Conservation (phyloP, 1,284 basidiomycete species). For the Mycena sp. region DNA sequence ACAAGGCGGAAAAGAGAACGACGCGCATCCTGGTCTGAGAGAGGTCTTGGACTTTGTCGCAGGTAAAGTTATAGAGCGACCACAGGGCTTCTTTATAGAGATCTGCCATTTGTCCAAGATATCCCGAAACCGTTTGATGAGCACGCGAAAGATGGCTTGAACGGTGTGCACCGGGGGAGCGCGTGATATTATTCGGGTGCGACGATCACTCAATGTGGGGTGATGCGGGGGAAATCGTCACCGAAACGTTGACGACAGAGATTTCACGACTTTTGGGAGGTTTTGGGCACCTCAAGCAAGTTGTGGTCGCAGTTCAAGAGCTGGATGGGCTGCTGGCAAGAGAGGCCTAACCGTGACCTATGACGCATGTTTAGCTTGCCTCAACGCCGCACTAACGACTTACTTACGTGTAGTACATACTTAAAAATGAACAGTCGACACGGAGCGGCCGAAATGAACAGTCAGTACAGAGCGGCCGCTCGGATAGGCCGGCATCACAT, state of each 20-base stretch:
- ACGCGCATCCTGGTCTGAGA: slow-evolving; percentile 34
- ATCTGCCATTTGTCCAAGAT: slow-evolving; percentile 9
- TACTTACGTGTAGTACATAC: too few species aligned
- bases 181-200: not conserved
- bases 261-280: too few species aligned
- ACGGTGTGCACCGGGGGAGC: not conserved
- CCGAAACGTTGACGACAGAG: not conserved
- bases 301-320: too few species aligned
- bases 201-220: not conserved
- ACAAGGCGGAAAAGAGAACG: slow-evolving; percentile 30
- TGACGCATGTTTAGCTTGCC: too few species aligned
- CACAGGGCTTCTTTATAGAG: slow-evolving; percentile 28
- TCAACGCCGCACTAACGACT: too few species aligned
- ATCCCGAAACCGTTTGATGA: slow-evolving; percentile 9
- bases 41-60: slow-evolving; percentile 27
- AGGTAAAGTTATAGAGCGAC: slow-evolving; percentile 20
- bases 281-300: too few species aligned
- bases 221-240: not conserved
- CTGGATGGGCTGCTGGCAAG: too few species aligned
- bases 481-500: too few species aligned
- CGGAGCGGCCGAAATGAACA: too few species aligned
- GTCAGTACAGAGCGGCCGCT: too few species aligned
- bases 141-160: slow-evolving; percentile 18
- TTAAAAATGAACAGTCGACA: too few species aligned
- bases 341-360: too few species aligned